phyloP scores from a whole-genome alignment of 305 asterid genomes.

The Andrographis paniculata region DNA sequence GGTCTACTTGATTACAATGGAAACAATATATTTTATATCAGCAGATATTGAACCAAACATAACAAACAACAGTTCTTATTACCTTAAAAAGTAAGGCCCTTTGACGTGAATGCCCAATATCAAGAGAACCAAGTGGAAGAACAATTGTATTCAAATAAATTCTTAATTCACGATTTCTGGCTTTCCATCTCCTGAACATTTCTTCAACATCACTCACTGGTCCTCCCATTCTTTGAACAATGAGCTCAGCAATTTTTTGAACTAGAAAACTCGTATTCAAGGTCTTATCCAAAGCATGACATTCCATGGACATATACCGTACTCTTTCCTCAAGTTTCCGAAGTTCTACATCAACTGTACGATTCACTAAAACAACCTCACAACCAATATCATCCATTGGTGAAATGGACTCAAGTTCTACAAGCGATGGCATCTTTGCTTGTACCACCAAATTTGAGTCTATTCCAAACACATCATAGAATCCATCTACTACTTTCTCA shows the following conservation, averaged over 20 bases:
- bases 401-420: slow-evolving; percentile 62
- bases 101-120: slow-evolving; percentile 96
- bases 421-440: slow-evolving; percentile 66
- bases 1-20: no score
- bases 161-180: slow-evolving; percentile 60
- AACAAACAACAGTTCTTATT: slow-evolving; percentile 23
- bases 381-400: slow-evolving; percentile 47
- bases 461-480: slow-evolving; percentile 81
- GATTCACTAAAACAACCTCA: slow-evolving; percentile 81
- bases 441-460: slow-evolving; percentile 47
- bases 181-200: slow-evolving; percentile 70
- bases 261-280: slow-evolving; percentile 48
- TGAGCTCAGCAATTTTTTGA: slow-evolving; percentile 72
- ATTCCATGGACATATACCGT: slow-evolving; percentile 45
- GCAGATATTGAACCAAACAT: no score
- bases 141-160: slow-evolving; percentile 38
- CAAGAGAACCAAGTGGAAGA: slow-evolving; percentile 90
- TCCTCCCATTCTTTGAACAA: slow-evolving; percentile 86
- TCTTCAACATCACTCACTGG: slow-evolving; percentile 88
- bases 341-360: slow-evolving; percentile 55
- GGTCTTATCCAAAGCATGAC: slow-evolving; percentile 37
- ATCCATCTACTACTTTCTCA: slow-evolving; percentile 85
- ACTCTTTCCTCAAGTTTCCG: slow-evolving; percentile 82
- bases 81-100: slow-evolving; percentile 98
- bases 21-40: no score